Conservation (phyloP, 2,329 filamentous ascomycete genomes). For the Phoma herbarum region DNA sequence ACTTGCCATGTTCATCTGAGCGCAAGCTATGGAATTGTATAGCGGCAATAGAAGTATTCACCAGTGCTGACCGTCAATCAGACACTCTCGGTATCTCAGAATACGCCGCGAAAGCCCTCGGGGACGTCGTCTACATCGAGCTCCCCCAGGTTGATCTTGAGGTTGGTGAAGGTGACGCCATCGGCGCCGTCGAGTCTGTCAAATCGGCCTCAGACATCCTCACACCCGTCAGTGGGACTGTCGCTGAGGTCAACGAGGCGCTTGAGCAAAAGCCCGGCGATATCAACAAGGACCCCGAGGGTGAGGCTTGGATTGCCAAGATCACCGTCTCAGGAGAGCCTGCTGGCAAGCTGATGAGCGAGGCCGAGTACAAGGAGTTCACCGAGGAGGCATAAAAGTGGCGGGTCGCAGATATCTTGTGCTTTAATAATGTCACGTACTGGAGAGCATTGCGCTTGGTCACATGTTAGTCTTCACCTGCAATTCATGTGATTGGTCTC, state of each 20-base stretch:
- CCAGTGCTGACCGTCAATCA: conserved; percentile 40
- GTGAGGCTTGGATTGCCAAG: conserved; percentile 92
- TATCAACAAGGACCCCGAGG: conserved; percentile 91
- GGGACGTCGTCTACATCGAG: conserved; percentile 97
- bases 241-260: conserved; percentile 75
- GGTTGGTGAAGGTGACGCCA: conserved; percentile 78
- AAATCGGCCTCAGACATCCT: conserved; percentile 99
- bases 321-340: conserved; percentile 78
- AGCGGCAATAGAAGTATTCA: conserved; percentile 8
- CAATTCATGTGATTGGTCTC: not conserved
- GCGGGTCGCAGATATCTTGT: not conserved
- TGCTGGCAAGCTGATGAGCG: conserved; percentile 71
- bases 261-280: conserved; percentile 86
- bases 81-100: conserved; percentile 82
- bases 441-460: not conserved
- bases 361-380: conserved; percentile 79
- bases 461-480: not conserved
- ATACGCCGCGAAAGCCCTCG: conserved; percentile 90
- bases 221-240: conserved; percentile 80
- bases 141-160: conserved; percentile 77
- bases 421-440: not conserved
- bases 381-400: conserved; percentile 59
- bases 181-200: conserved; percentile 96
- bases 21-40: not conserved
- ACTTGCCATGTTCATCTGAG: not conserved